Percentiles rank a stretch among this genome's conserved stretches.
These are phyloP conservation scores for Acanthamoeba castellanii DNA, from an alignment of 208 protist genomes.

Conservation along the genomic window DNA sequence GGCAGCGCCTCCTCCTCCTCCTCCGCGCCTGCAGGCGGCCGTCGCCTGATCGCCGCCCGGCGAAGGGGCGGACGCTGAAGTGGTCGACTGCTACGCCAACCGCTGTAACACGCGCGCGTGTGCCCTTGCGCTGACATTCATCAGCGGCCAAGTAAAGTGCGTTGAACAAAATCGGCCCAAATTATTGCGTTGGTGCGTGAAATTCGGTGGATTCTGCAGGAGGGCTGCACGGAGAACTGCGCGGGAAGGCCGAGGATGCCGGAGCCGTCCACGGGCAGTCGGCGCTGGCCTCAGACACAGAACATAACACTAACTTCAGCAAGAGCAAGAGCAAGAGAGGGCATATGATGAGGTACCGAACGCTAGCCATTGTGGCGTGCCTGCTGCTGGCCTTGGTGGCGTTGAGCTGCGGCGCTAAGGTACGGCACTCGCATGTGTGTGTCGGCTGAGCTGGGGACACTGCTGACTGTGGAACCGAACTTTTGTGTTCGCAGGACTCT, in stretches of 20 bases:
- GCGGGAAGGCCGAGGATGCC: no score
- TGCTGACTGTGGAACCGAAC: neutral
- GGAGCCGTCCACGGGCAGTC: no score
- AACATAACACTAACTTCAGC: neutral
- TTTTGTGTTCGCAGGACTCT: neutral
- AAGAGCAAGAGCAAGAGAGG: neutral
- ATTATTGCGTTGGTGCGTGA: no score
- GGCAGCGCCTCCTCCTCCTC: neutral
- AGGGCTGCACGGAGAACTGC: no score
- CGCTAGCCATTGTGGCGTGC: no score
- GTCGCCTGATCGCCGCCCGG: neutral
- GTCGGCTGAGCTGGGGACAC: neutral
- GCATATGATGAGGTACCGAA: no score
- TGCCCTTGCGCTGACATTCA: neutral
- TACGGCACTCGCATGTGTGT: neutral
- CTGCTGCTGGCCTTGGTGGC: neutral
- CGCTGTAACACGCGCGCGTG: neutral
- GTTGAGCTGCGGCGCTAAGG: neutral
- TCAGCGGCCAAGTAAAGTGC: no score
- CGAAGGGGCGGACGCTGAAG: constrained; percentile 10
- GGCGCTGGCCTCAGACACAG: neutral
- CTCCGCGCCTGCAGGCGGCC: neutral
- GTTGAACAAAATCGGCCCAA: no score
- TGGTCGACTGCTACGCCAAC: neutral
- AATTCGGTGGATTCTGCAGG: no score